Evolutionary conservation across 306 rosid genomes (phyloP).

Genomic region (Dalbergia cultrata): DNA sequence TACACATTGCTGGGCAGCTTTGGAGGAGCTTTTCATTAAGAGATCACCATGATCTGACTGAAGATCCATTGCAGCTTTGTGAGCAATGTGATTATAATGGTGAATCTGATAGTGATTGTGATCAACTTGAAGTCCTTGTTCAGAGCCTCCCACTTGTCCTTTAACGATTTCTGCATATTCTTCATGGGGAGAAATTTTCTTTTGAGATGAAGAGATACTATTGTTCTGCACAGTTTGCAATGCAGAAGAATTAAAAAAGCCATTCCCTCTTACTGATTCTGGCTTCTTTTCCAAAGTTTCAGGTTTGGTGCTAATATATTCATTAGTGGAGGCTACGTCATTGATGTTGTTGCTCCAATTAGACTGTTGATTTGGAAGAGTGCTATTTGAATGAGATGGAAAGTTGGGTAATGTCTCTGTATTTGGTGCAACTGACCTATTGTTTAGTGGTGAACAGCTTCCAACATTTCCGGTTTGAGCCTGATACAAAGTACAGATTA

Average conservation of each 20-base stretch:
- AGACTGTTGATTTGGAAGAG: slow-evolving; percentile 59
- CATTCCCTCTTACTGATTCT: slow-evolving; percentile 49
- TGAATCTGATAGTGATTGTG: slow-evolving; percentile 58
- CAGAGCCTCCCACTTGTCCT: slow-evolving; percentile 52
- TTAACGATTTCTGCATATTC: slow-evolving; percentile 47
- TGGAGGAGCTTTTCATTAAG: slow-evolving; percentile 45
- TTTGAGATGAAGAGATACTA: slow-evolving; percentile 48
- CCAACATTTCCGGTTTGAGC: slow-evolving; percentile 58
- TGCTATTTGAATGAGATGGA: slow-evolving; percentile 54
- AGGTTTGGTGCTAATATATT: slow-evolving; percentile 51
- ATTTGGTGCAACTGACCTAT: slow-evolving; percentile 55
- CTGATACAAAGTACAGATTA: slow-evolving; percentile 51
- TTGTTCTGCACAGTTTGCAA: slow-evolving; percentile 51
- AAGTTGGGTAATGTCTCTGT: slow-evolving; percentile 48
- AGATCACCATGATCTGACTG: slow-evolving; percentile 45
- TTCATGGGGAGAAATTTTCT: slow-evolving; percentile 36
- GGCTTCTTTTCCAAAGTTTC: slow-evolving; percentile 54
- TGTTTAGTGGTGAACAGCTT: slow-evolving; percentile 62
- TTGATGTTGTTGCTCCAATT: slow-evolving; percentile 64
- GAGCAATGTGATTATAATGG: slow-evolving; percentile 57
- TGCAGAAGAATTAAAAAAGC: slow-evolving; percentile 54
- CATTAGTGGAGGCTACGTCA: slow-evolving; percentile 57
- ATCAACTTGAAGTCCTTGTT: slow-evolving; percentile 55
- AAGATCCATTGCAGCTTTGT: slow-evolving; percentile 46
- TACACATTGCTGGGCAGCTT: slow-evolving; percentile 54